Percentiles rank a stretch among this genome's conserved stretches.
These are phyloP conservation scores for Cyberlindnera mississippiensis DNA, from an alignment of 805 yeast species.

Conservation along the genomic window DNA sequence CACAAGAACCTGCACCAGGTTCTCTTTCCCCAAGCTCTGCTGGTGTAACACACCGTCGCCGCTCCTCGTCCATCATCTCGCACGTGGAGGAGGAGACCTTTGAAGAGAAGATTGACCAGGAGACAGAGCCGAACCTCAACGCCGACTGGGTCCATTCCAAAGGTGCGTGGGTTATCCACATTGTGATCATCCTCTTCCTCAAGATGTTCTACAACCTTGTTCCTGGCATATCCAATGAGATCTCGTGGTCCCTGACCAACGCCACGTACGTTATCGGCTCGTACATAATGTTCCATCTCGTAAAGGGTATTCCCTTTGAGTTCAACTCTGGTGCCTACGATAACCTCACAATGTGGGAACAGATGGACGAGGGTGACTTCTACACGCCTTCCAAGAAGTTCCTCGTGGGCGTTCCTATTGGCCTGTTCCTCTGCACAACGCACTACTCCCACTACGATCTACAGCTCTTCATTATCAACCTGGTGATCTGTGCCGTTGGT, in stretches of 20 bases:
- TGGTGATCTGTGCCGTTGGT: constrained; percentile 73
- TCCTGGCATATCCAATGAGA: constrained; percentile 75
- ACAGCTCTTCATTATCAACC: constrained; percentile 69
- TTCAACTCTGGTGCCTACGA: constrained; percentile 96
- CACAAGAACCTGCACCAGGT: constrained; percentile 18
- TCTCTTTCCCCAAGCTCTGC: constrained; percentile 19
- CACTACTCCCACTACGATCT: constrained; percentile 87
- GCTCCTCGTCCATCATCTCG: constrained; percentile 86
- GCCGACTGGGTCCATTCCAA: constrained; percentile 95
- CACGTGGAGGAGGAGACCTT: constrained; percentile 91
- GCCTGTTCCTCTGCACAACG: constrained; percentile 77
- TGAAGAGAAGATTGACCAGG: constrained; percentile 90
- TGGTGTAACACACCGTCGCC: constrained; percentile 43
- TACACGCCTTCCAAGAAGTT: constrained; percentile 96
- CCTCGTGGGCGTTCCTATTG: constrained; percentile 88
- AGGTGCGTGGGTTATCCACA: constrained; percentile 95
- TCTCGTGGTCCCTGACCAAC: constrained; percentile 93
- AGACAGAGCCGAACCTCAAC: constrained; percentile 81
- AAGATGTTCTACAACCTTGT: constrained; percentile 75
- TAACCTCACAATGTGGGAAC: constrained; percentile 98
- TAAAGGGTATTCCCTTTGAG: constrained; percentile 96
- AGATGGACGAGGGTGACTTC: constrained; percentile 89
- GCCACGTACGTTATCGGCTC: constrained; percentile 87
- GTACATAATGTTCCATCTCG: constrained; percentile 93
- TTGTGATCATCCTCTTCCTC: constrained; percentile 72